These are phyloP conservation scores for Metschnikowia henanensis DNA, from an alignment of 805 yeast genomes.

Conservation along the genomic window DNA sequence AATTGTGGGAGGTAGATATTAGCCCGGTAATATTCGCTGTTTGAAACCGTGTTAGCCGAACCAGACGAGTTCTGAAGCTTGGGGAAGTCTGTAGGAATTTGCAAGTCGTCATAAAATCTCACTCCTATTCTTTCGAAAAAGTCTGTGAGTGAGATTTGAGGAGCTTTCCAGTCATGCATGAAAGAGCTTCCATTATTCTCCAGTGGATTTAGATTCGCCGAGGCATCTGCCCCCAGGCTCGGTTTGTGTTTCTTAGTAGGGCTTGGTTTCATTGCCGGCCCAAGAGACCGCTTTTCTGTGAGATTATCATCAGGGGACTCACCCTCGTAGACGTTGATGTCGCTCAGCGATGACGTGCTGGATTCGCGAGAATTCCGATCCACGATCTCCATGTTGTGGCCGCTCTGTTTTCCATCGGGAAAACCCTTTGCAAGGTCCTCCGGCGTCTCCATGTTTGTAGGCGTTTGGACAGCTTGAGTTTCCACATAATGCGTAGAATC, in stretches of 20 bases:
- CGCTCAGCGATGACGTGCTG: conserved; percentile 4
- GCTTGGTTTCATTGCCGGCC: conserved; percentile 14
- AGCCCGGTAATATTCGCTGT: conserved; percentile 38
- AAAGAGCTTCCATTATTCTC: too few relatives aligned
- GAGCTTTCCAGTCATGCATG: conserved; percentile 27
- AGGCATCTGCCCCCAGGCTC: background rate
- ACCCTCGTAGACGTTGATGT: background rate
- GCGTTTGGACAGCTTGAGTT: conserved; percentile 3
- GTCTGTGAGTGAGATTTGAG: conserved; percentile 35
- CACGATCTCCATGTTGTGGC: background rate
- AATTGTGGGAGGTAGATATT: conserved; percentile 42
- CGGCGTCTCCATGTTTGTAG: background rate
- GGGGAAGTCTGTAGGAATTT: conserved; percentile 29
- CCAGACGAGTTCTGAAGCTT: conserved; percentile 22
- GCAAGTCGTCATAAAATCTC: conserved; percentile 47
- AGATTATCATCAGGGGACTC: conserved; percentile 1
- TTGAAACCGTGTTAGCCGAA: conserved; percentile 10
- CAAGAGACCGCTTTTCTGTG: conserved; percentile 7
- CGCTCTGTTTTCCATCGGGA: background rate
- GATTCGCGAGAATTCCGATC: background rate
- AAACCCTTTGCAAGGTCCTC: background rate
- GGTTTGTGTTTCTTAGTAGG: conserved; percentile 9
- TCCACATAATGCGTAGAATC: background rate
- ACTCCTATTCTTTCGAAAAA: conserved; percentile 43
- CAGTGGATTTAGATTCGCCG: too few relatives aligned